Evolutionary conservation across 306 rosid genomes (phyloP), one percentile per base, ranked within the genome.

Genomic region (Castanea mollissima): DNA sequence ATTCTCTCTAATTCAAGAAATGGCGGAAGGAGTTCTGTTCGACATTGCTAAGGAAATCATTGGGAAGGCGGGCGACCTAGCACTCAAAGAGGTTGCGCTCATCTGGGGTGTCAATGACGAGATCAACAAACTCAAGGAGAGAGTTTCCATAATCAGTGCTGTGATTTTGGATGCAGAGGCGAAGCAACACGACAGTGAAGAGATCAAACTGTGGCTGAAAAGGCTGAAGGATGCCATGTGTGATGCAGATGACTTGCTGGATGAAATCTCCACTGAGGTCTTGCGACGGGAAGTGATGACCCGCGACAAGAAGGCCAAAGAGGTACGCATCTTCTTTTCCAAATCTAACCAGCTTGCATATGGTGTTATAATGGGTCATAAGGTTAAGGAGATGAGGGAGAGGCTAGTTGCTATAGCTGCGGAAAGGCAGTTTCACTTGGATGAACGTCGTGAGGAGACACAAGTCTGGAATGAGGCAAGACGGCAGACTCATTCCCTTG

Each of bases 31-130:
- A 25, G 27, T 25, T 25, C 27, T 46, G 1, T 10, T 2, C 3
- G 4, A 0, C 4, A 1, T 46, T 46, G 52, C 52, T 10, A 46
- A 10, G 0, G 52, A 4, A 46, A 10, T 46, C 14, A 10, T 46
- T 0, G 52, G 14, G 52, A 46, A 0, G 0, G 11, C 13, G 14
- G 52, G 52, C 52, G 0, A 46, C 0, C 15, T 11, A 46, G 52
- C 15, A 11, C 0, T 0, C 52, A 0, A 10, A 44, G 51, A 44
- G 51, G 0, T 10, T 10, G 13, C 3, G 4, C 51, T 44, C 51
- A 44, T 44, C 51, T 10, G 51, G 51, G 51, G 51, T 10, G 51
- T 44, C 4, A 44, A 46, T 0, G 52, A 46, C 52, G 13, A 46
- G 13, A 46, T 46, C 52, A 8, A 7, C 0, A 46, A 46, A 46